Percentiles rank a stretch among this genome's conserved stretches.
Evolutionary conservation across 768 basidiomycete genomes (phyloP).

Genomic region (Mycena indigotica): DNA sequence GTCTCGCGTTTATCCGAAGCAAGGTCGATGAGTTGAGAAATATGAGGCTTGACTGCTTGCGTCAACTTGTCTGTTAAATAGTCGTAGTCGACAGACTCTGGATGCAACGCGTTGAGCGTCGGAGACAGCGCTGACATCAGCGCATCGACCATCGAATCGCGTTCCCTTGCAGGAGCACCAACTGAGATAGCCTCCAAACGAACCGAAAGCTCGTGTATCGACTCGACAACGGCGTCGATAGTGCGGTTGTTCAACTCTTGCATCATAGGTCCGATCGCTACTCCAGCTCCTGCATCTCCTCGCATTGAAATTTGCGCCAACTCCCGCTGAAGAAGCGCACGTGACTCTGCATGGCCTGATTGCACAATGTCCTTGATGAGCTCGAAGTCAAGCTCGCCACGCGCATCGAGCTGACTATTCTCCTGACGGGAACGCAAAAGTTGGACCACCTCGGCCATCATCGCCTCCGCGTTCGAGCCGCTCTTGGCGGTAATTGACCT

Average conservation of each 20-base stretch:
- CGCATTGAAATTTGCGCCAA: slow-evolving; percentile 52
- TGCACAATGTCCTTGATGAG: slow-evolving; percentile 70
- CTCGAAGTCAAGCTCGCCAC: slow-evolving; percentile 79
- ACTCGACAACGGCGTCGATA: slow-evolving; percentile 59
- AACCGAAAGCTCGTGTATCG: slow-evolving; percentile 57
- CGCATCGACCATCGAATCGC: slow-evolving; percentile 62
- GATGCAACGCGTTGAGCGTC: slow-evolving; percentile 57
- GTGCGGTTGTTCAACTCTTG: slow-evolving; percentile 63
- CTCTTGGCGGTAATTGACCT: slow-evolving; percentile 25
- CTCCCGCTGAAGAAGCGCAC: slow-evolving; percentile 59
- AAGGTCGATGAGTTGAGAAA: slow-evolving; percentile 85
- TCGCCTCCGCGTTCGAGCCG: slow-evolving; percentile 49
- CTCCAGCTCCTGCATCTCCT: slow-evolving; percentile 32
- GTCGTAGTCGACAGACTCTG: slow-evolving; percentile 78
- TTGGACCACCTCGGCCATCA: slow-evolving; percentile 66
- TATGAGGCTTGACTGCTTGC: slow-evolving; percentile 87
- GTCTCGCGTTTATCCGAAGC: slow-evolving; percentile 89
- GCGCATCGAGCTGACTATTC: slow-evolving; percentile 68
- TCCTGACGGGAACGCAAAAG: slow-evolving; percentile 69
- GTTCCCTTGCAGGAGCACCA: slow-evolving; percentile 52
- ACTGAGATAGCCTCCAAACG: slow-evolving; percentile 56
- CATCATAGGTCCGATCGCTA: slow-evolving; percentile 46
- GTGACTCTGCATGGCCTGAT: slow-evolving; percentile 64
- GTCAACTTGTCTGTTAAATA: slow-evolving; percentile 71
- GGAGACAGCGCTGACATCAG: slow-evolving; percentile 61